Conservation (phyloP, 2,329 filamentous ascomycete species). For the Cylindrodendrum hubeiense region DNA sequence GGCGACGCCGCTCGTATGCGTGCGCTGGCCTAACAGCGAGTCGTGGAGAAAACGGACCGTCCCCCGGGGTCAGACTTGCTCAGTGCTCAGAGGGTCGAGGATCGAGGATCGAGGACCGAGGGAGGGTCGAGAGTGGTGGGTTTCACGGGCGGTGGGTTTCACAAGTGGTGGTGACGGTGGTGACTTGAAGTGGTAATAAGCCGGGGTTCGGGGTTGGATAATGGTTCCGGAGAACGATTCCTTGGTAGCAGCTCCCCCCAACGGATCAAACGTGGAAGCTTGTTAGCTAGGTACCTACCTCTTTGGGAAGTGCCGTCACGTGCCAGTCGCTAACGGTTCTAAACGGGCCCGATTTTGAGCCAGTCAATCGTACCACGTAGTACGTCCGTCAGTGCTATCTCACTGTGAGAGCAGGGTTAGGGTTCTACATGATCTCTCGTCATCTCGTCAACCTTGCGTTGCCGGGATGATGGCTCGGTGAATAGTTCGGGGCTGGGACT, state of each 20-base stretch:
- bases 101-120: neutral
- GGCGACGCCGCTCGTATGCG: constrained; percentile 10
- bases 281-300: constrained; percentile 1
- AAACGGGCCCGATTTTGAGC: constrained; percentile 3
- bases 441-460: neutral
- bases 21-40: neutral
- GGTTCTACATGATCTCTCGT: neutral
- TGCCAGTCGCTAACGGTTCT: constrained; percentile 3
- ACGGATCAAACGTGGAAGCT: neutral
- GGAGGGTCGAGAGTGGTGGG: neutral
- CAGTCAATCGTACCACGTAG: neutral
- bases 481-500: neutral
- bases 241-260: neutral
- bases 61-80: neutral
- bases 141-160: constrained; percentile 16
- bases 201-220: neutral
- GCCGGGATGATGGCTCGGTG: neutral
- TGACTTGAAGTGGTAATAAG: neutral
- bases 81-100: neutral
- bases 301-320: neutral
- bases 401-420: neutral
- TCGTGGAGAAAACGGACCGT: neutral
- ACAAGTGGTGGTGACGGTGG: constrained; percentile 17
- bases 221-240: neutral
- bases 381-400: neutral